phyloP scores from a whole-genome alignment of 495 filamentous ascomycete genomes.

The Hyaloscypha hepaticicola region DNA sequence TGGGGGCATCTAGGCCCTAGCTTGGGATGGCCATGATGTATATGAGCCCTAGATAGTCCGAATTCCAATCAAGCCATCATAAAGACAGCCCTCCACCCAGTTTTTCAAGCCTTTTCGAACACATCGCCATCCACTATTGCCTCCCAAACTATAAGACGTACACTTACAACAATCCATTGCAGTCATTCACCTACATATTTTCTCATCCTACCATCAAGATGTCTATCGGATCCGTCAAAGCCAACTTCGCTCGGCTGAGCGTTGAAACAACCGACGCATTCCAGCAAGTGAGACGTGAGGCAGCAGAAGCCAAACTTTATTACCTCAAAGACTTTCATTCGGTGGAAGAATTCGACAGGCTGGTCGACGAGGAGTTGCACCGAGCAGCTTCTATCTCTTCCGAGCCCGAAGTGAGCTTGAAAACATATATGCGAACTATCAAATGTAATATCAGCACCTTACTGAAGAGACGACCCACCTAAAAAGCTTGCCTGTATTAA shows the following conservation, averaged over 20 bases:
- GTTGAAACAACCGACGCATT: not conserved
- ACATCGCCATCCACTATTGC: not conserved
- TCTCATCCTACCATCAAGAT: constrained; percentile 1
- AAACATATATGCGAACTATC: not conserved
- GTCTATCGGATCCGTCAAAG: constrained; percentile 16
- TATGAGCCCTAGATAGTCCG: not conserved
- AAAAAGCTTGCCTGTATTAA: not conserved
- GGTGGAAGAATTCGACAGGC: constrained; percentile 14
- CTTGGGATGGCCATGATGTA: not conserved
- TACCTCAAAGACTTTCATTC: constrained; percentile 10
- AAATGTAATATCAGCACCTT: not conserved
- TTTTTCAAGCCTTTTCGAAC: not conserved
- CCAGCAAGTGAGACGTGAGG: constrained; percentile 1
- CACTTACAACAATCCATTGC: not conserved
- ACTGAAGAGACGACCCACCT: not conserved
- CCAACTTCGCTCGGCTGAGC: constrained; percentile 13
- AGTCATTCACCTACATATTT: not conserved
- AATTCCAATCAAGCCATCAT: not conserved
- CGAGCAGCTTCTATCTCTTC: not conserved
- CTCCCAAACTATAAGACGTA: not conserved
- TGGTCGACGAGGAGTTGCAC: constrained; percentile 16
- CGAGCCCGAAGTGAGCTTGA: constrained; percentile 4
- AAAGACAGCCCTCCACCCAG: not conserved
- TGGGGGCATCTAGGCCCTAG: not conserved
- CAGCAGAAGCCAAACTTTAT: constrained; percentile 17